Base-by-base conservation (phyloP, 768 basidiomycete species). In the Macrolepiota fuliginosa region DNA sequence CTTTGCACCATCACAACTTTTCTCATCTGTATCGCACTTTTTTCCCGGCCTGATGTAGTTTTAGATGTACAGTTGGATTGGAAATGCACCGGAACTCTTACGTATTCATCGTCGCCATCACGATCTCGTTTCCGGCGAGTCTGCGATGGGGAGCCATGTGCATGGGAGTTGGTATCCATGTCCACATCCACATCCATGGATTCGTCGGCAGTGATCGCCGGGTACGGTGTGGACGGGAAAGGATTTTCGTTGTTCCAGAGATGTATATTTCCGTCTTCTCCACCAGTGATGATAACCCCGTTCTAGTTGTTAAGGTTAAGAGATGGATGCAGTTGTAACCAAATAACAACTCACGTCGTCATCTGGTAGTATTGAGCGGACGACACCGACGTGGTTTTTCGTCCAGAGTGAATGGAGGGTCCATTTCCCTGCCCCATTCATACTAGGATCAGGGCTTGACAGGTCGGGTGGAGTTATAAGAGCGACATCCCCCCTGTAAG, bases 291-390 rank as follows among this genome's bases (percentile, higher is more conserved):
- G 19, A 74, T 42, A 0, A 69, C 63, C 39, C 68, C 62, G 45
- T 69, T 69, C 71, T 73, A 46, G 6, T 42, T 36, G 19, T n/a
- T 5, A 19, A 11, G 59, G 12, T 35, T 24, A 17, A 19, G 17
- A 19, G 17, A 13, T 37, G 15, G 10, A 45, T 39, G 19, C 24
- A 37, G 5, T 6, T 25, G 46, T n/a, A 27, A 7, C 39, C 2
- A 24, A 39, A 17, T 3, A 51, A 24, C 29, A 32, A 15, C 68
- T 42, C 13, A 85, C 86, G 61, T 77, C 67, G 68, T 85, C 80
- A 64, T 89, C 87, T 79, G 81, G 86, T 24, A 81, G 63, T 7
- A 85, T 66, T 12, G 82, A 81, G 24, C 87, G 79, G 2, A 89
- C 82, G 19, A 89, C 67, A 3, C 85, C 87, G 4, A 71, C 67